phyloP scores from a whole-genome alignment of 495 filamentous ascomycete genomes.

The Venustampulla echinocandica region DNA sequence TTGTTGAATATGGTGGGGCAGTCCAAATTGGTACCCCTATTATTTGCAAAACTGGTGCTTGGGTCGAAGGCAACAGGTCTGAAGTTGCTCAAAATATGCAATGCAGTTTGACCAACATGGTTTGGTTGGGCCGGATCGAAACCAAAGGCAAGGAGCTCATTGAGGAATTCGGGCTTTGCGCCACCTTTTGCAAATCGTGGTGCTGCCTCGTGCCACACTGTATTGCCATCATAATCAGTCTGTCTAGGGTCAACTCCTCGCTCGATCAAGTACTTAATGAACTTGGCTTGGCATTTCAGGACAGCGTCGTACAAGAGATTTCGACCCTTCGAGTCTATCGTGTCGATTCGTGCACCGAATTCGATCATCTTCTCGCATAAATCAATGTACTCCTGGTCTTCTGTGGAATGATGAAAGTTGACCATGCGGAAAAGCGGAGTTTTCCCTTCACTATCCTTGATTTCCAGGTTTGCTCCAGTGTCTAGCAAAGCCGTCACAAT shows the following conservation, averaged over 20 bases:
- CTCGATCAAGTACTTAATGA: background rate
- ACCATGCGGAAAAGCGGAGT: slow-evolving; percentile 4
- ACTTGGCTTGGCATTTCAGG: background rate
- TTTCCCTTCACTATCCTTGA: slow-evolving; percentile 14
- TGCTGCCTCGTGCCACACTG: background rate
- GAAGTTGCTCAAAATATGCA: slow-evolving; percentile 19
- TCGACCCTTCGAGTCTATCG: background rate
- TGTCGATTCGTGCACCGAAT: background rate
- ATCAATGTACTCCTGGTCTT: no score
- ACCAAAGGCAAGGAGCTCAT: slow-evolving; percentile 3
- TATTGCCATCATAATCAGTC: background rate
- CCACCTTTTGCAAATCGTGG: no score
- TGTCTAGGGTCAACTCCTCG: background rate
- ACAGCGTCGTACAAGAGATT: background rate
- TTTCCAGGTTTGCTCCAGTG: slow-evolving; percentile 19
- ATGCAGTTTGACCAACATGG: slow-evolving; percentile 20
- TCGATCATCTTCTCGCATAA: no score
- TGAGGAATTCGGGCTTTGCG: background rate
- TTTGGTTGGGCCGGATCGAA: slow-evolving; percentile 17
- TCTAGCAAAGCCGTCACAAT: slow-evolving; percentile 9
- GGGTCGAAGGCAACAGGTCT: no score
- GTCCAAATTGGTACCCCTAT: no score
- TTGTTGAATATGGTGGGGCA: no score
- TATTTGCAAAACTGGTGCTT: no score
- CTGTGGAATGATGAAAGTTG: background rate